A percentile compares a stretch with the other conserved stretches of the same genome.
These are phyloP conservation scores for Pseudopyricularia javanii DNA, from an alignment of 2,329 filamentous ascomycete genomes.

Conservation along the genomic window DNA sequence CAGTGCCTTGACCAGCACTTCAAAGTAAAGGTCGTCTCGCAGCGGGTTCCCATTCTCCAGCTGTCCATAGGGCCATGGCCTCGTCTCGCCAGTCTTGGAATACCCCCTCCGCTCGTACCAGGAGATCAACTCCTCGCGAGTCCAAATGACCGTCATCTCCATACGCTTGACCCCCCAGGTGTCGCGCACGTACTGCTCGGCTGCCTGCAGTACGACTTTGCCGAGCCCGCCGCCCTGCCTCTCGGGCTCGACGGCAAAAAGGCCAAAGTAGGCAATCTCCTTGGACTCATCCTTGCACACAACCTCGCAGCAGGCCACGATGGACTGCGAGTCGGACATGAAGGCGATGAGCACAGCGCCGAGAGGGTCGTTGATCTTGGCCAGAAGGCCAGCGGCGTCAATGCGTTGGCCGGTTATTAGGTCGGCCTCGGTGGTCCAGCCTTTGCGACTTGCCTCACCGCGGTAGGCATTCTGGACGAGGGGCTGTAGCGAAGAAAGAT, in stretches of 20 bases:
- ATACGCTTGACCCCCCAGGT: constrained; percentile 20
- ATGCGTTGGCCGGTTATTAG: constrained; percentile 30
- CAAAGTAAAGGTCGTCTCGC: constrained; percentile 30
- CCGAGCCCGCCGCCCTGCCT: constrained; percentile 31
- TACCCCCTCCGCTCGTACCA: constrained; percentile 35
- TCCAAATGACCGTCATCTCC: constrained; percentile 32
- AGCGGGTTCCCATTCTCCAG: constrained; percentile 22
- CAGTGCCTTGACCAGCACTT: constrained; percentile 25
- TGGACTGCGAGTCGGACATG: constrained; percentile 10
- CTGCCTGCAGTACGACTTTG: constrained; percentile 22
- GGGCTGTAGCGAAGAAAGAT: constrained; percentile 18
- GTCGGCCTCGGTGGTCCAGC: constrained; percentile 35
- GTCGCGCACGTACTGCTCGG: constrained; percentile 23
- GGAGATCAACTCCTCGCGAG: constrained; percentile 27
- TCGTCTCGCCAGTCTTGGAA: constrained; percentile 20
- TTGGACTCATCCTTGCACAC: constrained; percentile 11
- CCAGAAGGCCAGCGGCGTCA: constrained; percentile 18
- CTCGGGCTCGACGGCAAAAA: constrained; percentile 32
- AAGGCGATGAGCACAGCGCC: constrained; percentile 23
- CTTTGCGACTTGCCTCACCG: constrained; percentile 23
- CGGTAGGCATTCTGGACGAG: constrained; percentile 32
- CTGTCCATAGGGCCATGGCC: constrained; percentile 27
- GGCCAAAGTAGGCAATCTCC: constrained; percentile 27
- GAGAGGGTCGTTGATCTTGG: constrained; percentile 25
- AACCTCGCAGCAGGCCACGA: constrained; percentile 32